A percentile compares a stretch with the other conserved stretches of the same genome.
phyloP scores from a whole-genome alignment of 257 asterid genomes.

The Forsythia viridissima region DNA sequence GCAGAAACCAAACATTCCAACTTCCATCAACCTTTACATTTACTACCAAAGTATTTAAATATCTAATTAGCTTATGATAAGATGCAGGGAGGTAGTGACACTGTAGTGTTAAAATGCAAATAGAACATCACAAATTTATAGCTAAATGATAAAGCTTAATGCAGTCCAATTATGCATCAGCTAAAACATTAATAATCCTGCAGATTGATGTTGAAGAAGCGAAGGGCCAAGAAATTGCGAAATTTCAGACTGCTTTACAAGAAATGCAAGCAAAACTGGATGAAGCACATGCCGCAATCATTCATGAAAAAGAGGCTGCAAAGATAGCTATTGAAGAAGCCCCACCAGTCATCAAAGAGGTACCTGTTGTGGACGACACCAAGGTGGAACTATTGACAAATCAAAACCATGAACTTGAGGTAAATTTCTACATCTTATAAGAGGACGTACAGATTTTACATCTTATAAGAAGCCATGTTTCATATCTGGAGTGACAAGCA shows the following conservation, averaged over 20 bases:
- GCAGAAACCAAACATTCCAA: background rate
- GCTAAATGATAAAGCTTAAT: background rate
- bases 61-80: conserved; percentile 12
- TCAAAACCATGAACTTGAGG: conserved; percentile 77
- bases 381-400: conserved; percentile 73
- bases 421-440: conserved; percentile 27
- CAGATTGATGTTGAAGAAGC: conserved; percentile 91
- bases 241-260: conserved; percentile 62
- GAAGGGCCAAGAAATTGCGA: conserved; percentile 76
- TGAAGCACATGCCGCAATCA: conserved; percentile 67
- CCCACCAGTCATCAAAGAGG: conserved; percentile 91
- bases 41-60: conserved; percentile 4
- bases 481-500: conserved; percentile 3
- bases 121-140: background rate
- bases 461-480: background rate
- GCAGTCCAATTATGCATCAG: background rate
- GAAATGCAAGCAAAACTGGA: conserved; percentile 70
- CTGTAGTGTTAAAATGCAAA: background rate
- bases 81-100: conserved; percentile 1
- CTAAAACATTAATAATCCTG: conserved; percentile 27
- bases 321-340: conserved; percentile 85
- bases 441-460: background rate
- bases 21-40: background rate
- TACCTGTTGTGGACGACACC: conserved; percentile 74
- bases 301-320: conserved; percentile 82